Base-by-base conservation (phyloP, 176 grass and related monocot genomes). In the Carex scoparia region DNA sequence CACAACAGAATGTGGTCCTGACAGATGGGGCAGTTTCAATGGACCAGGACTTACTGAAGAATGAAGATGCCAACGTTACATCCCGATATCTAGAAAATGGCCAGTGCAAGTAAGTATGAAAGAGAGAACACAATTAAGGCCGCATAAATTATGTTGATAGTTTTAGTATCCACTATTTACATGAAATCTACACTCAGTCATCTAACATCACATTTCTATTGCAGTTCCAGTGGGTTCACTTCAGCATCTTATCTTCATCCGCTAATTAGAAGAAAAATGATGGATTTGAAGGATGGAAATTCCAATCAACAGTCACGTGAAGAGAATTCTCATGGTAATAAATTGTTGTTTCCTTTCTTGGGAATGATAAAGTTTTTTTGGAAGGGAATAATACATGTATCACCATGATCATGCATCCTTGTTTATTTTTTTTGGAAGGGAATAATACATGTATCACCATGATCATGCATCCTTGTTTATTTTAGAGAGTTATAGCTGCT, bases 241-340 rank as follows among this genome's bases (percentile, higher is more conserved):
- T 92, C 91, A 84, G 68, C 66, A 71, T 94, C 85, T 89, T 88
- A 84, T 87, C 84, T 95, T 48, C 88, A 99, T 82, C 91, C 91
- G n/a, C 88, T 99, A 37, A 91, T 99, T 79, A 94, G 88, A 80
- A 89, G 85, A 83, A 98, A 90, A 87, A 69, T 95, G 81, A 59
- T 84, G 55, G 78, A 90, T 80, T 8, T 89, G 38, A 90, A 72
- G 84, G 84, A 68, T 81, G 79, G 49, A 67, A 81, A 81, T 72
- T 85, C 88, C 76, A 98, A 85, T 76, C 74, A 88, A 68, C 81
- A 89, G 73, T 81, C 69, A 32, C 63, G 38, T 74, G 53, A 85
- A 81, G 66, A 32, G 66, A 82, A 59, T 64, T 65, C 86, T 83
- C 38, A 86, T 89, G 88, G 95, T 94, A 94, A 88, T 69, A 35